Base-by-base conservation (phyloP, 2,329 filamentous ascomycete species). In the Trichoderma gracile region DNA sequence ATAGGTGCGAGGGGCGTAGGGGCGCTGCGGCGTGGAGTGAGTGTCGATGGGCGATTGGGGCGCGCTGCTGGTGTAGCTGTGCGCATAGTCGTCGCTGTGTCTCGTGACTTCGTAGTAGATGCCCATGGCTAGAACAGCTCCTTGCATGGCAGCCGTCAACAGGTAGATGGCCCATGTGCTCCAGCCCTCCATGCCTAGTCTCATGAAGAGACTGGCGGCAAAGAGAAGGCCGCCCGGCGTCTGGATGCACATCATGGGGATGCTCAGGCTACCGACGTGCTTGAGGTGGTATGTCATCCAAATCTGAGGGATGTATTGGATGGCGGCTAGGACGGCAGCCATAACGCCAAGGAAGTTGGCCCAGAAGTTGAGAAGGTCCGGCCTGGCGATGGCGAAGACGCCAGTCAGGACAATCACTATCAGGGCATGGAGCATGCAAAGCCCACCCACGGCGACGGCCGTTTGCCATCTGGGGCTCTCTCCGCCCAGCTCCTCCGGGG, bases 171-270 rank as follows among this genome's bases (percentile, higher is more conserved):
- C 88, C 95, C 95, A 99, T 0, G 93, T 92, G 77, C 93, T 97
- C 95, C 95, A 99, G 0, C 94, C 94, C 40, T 84, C 87, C 71
- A 82, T 82, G 0, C 95, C 95, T 21, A 97, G 83, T 52, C 95
- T 85, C 8, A 86, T 86, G 57, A 89, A 92, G 49, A 99, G 79
- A 74, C 93, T 97, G 14, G 84, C 89, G 0, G 94, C 93, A 78
- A 96, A 98, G 7, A 99, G 79, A 70, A 97, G 89, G 65, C 92
- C 93, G 0, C 95, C 95, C 0, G 95, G 95, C 0, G 94, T 97
- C 76, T 99, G 95, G 40, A 99, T 97, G 74, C 91, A 90, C 93
- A 99, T 98, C 90, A 97, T 98, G 5, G 92, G 89, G 64, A 99
- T 95, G 72, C 92, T 97, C 71, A 99, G 79, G 75, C 93, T 97